Evolutionary conservation across 768 basidiomycete species (phyloP).

Genomic region (Trametes elegans): DNA sequence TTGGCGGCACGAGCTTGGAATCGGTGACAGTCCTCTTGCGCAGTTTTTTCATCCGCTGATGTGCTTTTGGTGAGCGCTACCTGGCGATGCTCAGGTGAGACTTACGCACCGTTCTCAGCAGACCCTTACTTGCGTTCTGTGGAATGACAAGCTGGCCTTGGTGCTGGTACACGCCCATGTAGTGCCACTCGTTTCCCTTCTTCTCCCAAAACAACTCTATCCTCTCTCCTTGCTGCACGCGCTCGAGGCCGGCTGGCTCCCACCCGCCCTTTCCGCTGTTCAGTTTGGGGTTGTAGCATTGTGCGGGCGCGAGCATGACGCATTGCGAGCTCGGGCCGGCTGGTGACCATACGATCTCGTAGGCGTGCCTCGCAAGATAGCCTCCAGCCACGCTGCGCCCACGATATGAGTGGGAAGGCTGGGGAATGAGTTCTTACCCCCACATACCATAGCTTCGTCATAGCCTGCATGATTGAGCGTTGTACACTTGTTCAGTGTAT

Average conservation of each 20-base stretch:
- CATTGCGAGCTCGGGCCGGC: not conserved
- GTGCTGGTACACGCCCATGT: slow-evolving; percentile 6
- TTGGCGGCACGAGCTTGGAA: not conserved
- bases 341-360: slow-evolving; percentile 9
- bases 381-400: not conserved
- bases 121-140: not conserved
- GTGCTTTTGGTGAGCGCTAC: not conserved
- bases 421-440: too few species aligned
- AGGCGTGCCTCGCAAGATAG: not conserved
- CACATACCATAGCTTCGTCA: not conserved
- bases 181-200: not conserved
- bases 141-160: not conserved
- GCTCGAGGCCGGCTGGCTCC: slow-evolving; percentile 2
- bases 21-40: not conserved
- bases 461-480: not conserved
- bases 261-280: not conserved
- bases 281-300: slow-evolving; percentile 4
- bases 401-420: too few species aligned
- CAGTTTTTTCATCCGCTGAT: not conserved
- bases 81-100: not conserved
- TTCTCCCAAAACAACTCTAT: slow-evolving; percentile 8
- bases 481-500: not conserved
- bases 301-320: not conserved
- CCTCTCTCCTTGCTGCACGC: not conserved
- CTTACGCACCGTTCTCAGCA: not conserved